A percentile compares a stretch with the other conserved stretches of the same genome.
These are phyloP conservation scores for Stylonectria norvegica DNA, from an alignment of 2,329 filamentous ascomycete genomes.

Conservation along the genomic window DNA sequence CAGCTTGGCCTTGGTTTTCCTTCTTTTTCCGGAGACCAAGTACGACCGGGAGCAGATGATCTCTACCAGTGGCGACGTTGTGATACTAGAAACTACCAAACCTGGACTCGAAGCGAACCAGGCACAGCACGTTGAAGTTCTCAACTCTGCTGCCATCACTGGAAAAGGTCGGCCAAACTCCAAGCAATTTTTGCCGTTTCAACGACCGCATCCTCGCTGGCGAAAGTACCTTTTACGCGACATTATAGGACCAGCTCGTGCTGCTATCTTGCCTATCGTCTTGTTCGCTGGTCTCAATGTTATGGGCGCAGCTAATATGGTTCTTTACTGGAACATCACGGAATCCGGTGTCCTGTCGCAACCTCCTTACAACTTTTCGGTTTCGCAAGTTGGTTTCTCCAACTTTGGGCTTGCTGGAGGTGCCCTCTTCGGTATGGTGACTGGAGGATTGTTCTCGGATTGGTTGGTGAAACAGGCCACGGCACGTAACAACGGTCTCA, in stretches of 20 bases:
- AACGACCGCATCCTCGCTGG: not conserved
- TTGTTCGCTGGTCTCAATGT: constrained; percentile 8
- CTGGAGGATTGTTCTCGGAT: constrained; percentile 43
- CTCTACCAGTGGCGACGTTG: not conserved
- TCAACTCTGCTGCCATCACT: not conserved
- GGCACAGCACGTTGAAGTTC: not conserved
- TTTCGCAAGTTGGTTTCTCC: constrained; percentile 36
- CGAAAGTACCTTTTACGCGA: not conserved
- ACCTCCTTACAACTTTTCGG: constrained; percentile 11
- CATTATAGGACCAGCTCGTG: not conserved
- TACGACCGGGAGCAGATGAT: not conserved
- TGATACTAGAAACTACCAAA: not conserved
- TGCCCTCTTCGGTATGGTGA: constrained; percentile 38
- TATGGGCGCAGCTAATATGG: constrained; percentile 9
- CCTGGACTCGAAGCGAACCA: not conserved
- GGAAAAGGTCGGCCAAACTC: not conserved
- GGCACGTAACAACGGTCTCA: constrained; percentile 41
- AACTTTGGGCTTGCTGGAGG: constrained; percentile 46
- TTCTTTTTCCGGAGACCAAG: constrained; percentile 3
- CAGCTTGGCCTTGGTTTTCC: not conserved
- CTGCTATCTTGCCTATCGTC: constrained; percentile 10
- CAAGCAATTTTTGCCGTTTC: not conserved
- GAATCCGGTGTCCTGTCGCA: constrained; percentile 8
- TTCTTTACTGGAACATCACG: constrained; percentile 7
- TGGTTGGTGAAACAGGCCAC: constrained; percentile 40